Percentiles rank a stretch among this genome's conserved stretches.
These are phyloP conservation scores for Coemansia sp. DNA, from an alignment of 371 early-diverging fungal genomes.

Conservation along the genomic window DNA sequence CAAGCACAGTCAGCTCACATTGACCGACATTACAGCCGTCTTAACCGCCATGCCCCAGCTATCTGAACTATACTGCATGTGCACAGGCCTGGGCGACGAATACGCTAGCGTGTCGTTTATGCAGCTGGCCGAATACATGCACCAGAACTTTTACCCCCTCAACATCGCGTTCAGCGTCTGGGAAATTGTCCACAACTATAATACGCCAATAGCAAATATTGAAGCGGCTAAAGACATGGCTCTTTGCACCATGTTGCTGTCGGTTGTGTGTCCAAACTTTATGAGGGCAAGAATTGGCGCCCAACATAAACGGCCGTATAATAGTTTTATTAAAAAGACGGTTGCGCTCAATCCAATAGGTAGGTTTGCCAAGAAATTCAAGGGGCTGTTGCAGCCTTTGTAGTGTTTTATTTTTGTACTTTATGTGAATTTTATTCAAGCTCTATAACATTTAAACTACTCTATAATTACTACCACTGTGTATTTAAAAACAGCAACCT, in stretches of 20 bases:
- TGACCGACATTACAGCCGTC: slow-evolving; percentile 2
- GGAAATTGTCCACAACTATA: slow-evolving; percentile 10
- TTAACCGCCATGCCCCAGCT: slow-evolving; percentile 5
- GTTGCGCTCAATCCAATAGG: not conserved
- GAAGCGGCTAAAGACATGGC: not conserved
- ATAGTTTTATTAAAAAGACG: not conserved
- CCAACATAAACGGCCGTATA: not conserved
- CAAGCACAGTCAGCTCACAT: not conserved
- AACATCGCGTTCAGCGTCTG: slow-evolving; percentile 8
- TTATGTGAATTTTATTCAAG: too few relatives aligned
- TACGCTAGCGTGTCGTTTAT: not conserved
- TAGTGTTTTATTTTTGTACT: not conserved
- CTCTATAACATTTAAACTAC: too few relatives aligned
- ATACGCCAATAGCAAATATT: not conserved
- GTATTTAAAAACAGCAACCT: too few relatives aligned
- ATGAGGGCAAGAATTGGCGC: not conserved
- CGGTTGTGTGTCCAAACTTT: slow-evolving; percentile 13
- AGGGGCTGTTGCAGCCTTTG: not conserved
- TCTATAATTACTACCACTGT: too few relatives aligned
- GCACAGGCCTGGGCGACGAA: slow-evolving; percentile 13
- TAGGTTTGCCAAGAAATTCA: not conserved
- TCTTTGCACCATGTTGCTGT: not conserved
- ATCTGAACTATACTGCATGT: slow-evolving; percentile 5
- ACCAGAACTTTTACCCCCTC: slow-evolving; percentile 20
- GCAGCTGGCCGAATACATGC: slow-evolving; percentile 15